Conservation (phyloP, 2,329 filamentous ascomycete species). For the Ramichloridium luteum region DNA sequence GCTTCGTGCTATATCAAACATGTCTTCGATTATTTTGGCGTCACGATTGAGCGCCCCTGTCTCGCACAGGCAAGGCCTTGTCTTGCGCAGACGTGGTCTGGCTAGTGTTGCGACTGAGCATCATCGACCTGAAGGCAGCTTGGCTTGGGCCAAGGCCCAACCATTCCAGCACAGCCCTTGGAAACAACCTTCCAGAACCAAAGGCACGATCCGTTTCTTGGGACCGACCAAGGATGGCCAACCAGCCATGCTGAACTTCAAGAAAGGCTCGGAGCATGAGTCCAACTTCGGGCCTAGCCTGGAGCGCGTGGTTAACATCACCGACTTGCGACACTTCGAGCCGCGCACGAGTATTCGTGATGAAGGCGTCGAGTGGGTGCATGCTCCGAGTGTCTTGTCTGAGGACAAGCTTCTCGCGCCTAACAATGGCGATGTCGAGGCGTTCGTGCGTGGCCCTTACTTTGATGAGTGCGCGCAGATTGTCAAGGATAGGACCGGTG, state of each 20-base stretch:
- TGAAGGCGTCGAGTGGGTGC: constrained; percentile 1
- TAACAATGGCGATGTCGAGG: background rate
- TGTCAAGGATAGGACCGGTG: background rate
- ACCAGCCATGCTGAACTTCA: constrained; percentile 1
- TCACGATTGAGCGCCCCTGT: constrained; percentile 1
- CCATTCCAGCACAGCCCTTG: constrained; percentile 1
- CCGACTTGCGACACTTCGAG: constrained; percentile 1
- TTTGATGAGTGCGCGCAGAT: background rate
- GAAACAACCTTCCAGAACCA: background rate
- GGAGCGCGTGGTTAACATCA: background rate
- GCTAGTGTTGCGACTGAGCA: background rate
- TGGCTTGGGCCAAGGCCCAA: background rate
- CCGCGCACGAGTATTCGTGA: background rate
- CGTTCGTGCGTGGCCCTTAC: background rate
- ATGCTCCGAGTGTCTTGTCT: constrained; percentile 1
- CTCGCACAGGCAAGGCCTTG: background rate
- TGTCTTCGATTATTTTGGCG: background rate
- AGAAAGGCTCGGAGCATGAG: background rate
- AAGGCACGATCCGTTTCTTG: constrained; percentile 1
- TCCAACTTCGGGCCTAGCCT: constrained; percentile 1
- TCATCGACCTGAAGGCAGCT: background rate
- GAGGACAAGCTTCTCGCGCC: constrained; percentile 1
- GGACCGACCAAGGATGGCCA: constrained; percentile 1
- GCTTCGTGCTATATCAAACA: too few species aligned
- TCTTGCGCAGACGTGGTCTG: background rate